phyloP scores from a whole-genome alignment of 2,329 filamentous ascomycete species.

The Tympanopsis confertula region DNA sequence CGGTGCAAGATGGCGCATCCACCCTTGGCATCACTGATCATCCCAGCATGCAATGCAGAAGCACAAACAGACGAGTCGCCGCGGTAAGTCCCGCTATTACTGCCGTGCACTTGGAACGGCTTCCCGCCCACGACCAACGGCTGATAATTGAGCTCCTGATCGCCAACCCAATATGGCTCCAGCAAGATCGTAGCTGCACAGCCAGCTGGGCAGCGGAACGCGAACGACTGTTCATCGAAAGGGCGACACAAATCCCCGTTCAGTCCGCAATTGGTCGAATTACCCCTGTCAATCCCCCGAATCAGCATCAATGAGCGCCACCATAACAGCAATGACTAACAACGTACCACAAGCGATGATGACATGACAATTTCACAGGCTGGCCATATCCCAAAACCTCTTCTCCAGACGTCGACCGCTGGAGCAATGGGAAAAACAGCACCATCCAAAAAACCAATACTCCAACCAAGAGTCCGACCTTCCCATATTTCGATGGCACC shows the following conservation, averaged over 20 bases:
- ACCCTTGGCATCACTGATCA: constrained; percentile 43
- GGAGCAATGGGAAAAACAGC: not conserved
- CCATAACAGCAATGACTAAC: not conserved
- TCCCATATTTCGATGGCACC: constrained; percentile 29
- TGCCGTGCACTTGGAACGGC: constrained; percentile 3
- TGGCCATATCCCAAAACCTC: constrained; percentile 29
- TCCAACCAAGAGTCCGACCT: not conserved
- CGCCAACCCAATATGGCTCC: constrained; percentile 36
- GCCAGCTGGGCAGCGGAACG: constrained; percentile 39
- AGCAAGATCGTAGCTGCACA: constrained; percentile 29
- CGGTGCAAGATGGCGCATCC: constrained; percentile 52
- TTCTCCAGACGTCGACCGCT: constrained; percentile 24
- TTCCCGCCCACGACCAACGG: constrained; percentile 25
- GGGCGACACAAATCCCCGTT: constrained; percentile 37
- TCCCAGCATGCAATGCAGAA: constrained; percentile 52
- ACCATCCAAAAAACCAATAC: not conserved
- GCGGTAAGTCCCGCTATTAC: constrained; percentile 35
- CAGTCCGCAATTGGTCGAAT: constrained; percentile 34
- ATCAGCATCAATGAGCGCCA: too few relatives aligned
- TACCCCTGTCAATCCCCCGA: not conserved
- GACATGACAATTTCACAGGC: constrained; percentile 24
- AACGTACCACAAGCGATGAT: constrained; percentile 31
- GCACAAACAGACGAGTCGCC: constrained; percentile 59
- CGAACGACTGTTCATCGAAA: constrained; percentile 30
- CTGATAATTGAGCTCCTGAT: constrained; percentile 22